Evolutionary conservation across 306 rosid species (phyloP), one percentile per base, ranked within the genome.

Genomic region (Malus fusca): DNA sequence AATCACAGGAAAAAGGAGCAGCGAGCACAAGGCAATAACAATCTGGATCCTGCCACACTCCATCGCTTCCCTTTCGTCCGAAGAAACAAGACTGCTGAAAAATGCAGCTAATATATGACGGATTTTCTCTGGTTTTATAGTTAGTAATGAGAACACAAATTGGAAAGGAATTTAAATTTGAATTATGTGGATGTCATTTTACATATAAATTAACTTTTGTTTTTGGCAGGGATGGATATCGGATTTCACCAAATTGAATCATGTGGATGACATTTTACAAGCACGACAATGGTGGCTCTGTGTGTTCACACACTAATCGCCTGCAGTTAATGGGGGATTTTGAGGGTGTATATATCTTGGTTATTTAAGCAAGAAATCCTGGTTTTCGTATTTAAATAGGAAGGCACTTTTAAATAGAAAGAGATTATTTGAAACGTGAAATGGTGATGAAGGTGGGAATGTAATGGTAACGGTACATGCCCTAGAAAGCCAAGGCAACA

Each of bases 1-100:
- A 42, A 61, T 68, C 1, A 67, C 78, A 62, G 90, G 92, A 75
- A 87, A 72, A 30, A 87, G 75, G 73, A 88, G 8, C 59, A 84
- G 56, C 6, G 69, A 73, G 11, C 84, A 21, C 68, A 85, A 4
- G 35, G 48, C 11, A 51, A 48, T 2, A 51, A 60, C 25, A 21
- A 26, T 13, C 21, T 11, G 30, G 48, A 81, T 35, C n/a, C 28
- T 63, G 62, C 69, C 79, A 15, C 37, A 60, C 77, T 69, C 62
- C 69, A 76, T 75, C 3, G 22, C 22, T 75, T 51, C 53, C 67
- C 60, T n/a, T 65, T 13, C 51, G 44, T 17, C 31, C 17, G 8
- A 5, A 15, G 55, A 51, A 15, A 15, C 22, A 58, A 69, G 15
- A 72, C 12, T 72, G 5, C 72, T 13, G 66, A 55, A 55, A 28